Evolutionary conservation across 768 basidiomycete species (phyloP), one percentile per base, ranked within the genome.

Genomic region (Agaricus bisporus): DNA sequence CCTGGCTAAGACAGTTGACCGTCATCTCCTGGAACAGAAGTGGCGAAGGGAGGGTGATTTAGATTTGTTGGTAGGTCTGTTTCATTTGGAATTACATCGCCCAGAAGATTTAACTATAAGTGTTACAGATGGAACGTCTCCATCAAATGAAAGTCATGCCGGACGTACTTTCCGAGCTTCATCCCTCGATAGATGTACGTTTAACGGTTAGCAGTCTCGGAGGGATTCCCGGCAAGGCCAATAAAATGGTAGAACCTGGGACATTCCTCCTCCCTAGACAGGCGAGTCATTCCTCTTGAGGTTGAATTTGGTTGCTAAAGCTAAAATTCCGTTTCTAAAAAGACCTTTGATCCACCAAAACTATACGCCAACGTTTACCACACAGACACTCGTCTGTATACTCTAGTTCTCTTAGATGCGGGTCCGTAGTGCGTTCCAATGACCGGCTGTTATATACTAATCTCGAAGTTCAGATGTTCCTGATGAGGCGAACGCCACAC

Each of bases 91-190:
- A 12, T 29, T 10, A 18, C 26, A 50, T 48, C 10, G 26, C 29
- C 14, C n/a, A 38, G 49, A 10, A 25, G 56, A 32, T 28, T 6
- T 63, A 11, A 32, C 32, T 8, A 1, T 11, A 32, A 32, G 32
- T 32, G 8, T 8, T 32, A 4, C 32, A 94, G 88, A 97, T 97
- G 92, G 90, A 97, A 64, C 87, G 95, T 63, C 63, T 98, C 42
- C 77, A 91, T 60, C 90, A 94, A 70, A 92, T 97, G 91, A 71
- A 85, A 47, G 85, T 98, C 54, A 75, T 97, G 2, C 95, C 95
- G 0, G 95, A 99, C 63, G 71, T 95, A 10, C 66, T 98, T 15
- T 82, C 89, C 0, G 72, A 72, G 36, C 64, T 95, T 7, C 80
- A 77, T 48, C 91, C 92, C 0, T 79, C 81, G 15, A 62, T 91